Evolutionary conservation across 1,284 basidiomycete genomes (phyloP), one percentile per base, ranked within the genome.

Genomic region (Melampsora larici-populina): DNA sequence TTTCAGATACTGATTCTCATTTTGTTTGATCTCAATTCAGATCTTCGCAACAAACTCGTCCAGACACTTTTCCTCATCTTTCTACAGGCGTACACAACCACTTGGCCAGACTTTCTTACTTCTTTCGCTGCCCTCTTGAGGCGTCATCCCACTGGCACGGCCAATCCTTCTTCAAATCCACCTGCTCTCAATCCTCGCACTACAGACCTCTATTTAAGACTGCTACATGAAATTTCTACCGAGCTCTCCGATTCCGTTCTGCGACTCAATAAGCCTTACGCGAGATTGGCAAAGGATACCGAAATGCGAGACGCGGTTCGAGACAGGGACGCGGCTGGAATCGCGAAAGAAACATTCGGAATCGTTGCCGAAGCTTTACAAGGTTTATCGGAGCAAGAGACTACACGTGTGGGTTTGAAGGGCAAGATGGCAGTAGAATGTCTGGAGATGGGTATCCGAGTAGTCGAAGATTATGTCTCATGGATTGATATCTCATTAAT

Each of bases 401-500:
- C 77, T n/a, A 67, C 79, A 3, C 67, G 79, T 5, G 17, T 71
- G n/a, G 68, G 77, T 78, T 80, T 69, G 29, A 60, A 66, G 29
- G 60, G 63, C 21, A 81, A 89, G 87, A 82, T 83, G 83, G 83
- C 79, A 82, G 90, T 78, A 15, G 95, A 97, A 81, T 87, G 93
- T 8, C 91, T 94, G 0, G 92, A 95, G 81, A 90, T 91, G 88
- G 92, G 93, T 18, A 87, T 98, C 79, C 88, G 92, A 79, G 93
- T 97, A 1, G 92, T 97, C 82, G 92, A 90, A 13, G 93, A 94
- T 60, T 99, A 97, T 84, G 94, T 93, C 80, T 93, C 94, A 11
- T 99, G 97, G 97, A 92, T 99, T 81, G 97, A 99, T 83, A 95
- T 99, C 82, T 92, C 93, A 81, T 87, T 99, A 78, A 93, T 97